Conservation (phyloP, 2,329 filamentous ascomycete species). For the Penicillium sp. region DNA sequence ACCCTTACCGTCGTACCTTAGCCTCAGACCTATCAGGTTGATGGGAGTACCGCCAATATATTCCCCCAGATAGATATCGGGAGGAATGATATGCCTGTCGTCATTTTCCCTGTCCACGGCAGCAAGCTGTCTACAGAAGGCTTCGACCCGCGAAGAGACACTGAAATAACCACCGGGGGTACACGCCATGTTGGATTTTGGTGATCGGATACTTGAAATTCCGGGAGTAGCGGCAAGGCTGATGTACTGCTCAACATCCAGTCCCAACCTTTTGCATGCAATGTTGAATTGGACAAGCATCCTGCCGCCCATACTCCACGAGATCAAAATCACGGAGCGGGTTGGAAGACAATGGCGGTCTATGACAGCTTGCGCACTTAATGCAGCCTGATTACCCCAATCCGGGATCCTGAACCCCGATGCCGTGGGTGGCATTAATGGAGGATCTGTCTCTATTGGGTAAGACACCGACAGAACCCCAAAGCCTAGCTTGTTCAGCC, state of each 20-base stretch:
- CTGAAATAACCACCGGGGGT: slow-evolving; percentile 9
- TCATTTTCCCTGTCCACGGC: slow-evolving; percentile 7
- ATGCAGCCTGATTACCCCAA: slow-evolving; percentile 25
- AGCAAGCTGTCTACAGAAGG: slow-evolving; percentile 10
- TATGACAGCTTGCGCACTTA: slow-evolving; percentile 14
- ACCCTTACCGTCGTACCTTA: slow-evolving; percentile 14
- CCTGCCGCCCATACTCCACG: slow-evolving; percentile 22
- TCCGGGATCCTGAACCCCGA: slow-evolving; percentile 18
- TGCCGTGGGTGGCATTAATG: slow-evolving; percentile 17
- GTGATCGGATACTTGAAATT: slow-evolving; percentile 12
- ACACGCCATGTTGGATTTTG: not conserved
- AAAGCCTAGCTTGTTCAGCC: slow-evolving; percentile 19
- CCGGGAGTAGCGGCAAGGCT: slow-evolving; percentile 20
- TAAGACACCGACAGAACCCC: slow-evolving; percentile 26
- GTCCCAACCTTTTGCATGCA: slow-evolving; percentile 11
- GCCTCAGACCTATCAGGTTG: slow-evolving; percentile 13
- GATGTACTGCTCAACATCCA: slow-evolving; percentile 17
- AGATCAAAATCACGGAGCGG: slow-evolving; percentile 11
- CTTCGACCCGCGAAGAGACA: slow-evolving; percentile 2
- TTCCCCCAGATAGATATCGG: slow-evolving; percentile 12
- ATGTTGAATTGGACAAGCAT: slow-evolving; percentile 21
- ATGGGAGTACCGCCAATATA: slow-evolving; percentile 22
- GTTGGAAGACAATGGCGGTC: slow-evolving; percentile 8
- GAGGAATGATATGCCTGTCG: not conserved
- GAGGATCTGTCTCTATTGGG: slow-evolving; percentile 19